phyloP scores from a whole-genome alignment of 1,284 basidiomycete genomes.

The Volvariella volvacea region DNA sequence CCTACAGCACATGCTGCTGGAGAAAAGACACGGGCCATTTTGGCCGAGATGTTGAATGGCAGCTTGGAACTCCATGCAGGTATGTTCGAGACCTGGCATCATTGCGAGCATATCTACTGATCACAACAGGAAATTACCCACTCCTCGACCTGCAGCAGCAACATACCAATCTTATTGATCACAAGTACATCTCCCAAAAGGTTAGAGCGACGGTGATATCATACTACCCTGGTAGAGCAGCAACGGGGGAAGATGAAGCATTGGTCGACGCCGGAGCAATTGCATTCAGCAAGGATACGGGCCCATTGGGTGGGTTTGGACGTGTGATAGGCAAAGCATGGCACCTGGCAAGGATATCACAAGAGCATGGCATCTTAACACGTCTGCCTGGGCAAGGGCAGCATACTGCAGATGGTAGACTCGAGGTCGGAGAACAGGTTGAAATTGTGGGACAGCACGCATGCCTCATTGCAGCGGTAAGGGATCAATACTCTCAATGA shows the following conservation, averaged over 20 bases:
- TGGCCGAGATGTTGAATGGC: constrained; percentile 49
- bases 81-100: constrained; percentile 18
- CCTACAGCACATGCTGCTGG: constrained; percentile 77
- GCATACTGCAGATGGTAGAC: constrained; percentile 18
- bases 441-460: constrained; percentile 73
- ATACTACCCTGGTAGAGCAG: constrained; percentile 65
- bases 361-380: constrained; percentile 76
- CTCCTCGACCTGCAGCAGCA: constrained; percentile 82
- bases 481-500: no score
- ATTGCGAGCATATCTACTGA: not conserved
- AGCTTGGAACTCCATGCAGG: constrained; percentile 72
- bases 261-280: constrained; percentile 78
- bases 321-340: constrained; percentile 66
- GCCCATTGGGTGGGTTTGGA: constrained; percentile 67
- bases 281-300: constrained; percentile 81
- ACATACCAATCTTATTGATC: constrained; percentile 61
- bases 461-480: constrained; percentile 70
- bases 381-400: constrained; percentile 17
- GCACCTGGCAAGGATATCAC: constrained; percentile 68
- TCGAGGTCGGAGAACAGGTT: constrained; percentile 56
- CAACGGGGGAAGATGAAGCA: constrained; percentile 59
- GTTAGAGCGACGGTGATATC: constrained; percentile 74
- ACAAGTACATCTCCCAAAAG: constrained; percentile 53
- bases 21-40: constrained; percentile 35
- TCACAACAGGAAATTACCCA: constrained; percentile 65